Percentiles rank a stretch among this genome's conserved stretches.
Evolutionary conservation across 1,284 basidiomycete species (phyloP).

Genomic region (Fomes fomentarius): DNA sequence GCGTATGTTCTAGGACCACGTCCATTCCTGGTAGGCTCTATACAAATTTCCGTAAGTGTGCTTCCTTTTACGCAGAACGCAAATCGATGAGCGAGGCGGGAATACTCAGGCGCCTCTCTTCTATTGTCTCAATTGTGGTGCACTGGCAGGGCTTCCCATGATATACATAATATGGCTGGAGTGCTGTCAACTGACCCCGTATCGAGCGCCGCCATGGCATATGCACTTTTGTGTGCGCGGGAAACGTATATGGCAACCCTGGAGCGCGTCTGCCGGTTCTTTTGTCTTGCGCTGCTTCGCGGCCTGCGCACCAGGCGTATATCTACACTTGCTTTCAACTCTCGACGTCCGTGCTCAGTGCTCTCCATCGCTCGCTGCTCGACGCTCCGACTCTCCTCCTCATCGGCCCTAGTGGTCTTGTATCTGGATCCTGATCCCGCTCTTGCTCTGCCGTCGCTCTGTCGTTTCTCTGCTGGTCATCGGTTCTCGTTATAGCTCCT

Average conservation of each 20-base stretch:
- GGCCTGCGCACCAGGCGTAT: not conserved
- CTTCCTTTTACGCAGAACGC: slow-evolving; percentile 1
- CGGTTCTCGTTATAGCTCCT: not conserved
- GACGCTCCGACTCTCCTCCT: slow-evolving; percentile 7
- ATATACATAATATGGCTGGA: not conserved
- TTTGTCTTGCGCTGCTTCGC: slow-evolving; percentile 2
- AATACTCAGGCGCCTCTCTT: not conserved
- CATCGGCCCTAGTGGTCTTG: slow-evolving; percentile 21
- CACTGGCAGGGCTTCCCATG: not conserved
- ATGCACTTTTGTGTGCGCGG: not conserved
- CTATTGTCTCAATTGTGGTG: slow-evolving; percentile 4
- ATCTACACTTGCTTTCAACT: not conserved
- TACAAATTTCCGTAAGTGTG: not conserved
- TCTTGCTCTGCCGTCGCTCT: slow-evolving; percentile 3
- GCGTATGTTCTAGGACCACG: not conserved
- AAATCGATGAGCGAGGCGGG: not conserved
- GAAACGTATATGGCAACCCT: not conserved
- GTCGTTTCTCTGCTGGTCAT: not conserved
- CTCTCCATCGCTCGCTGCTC: slow-evolving; percentile 15
- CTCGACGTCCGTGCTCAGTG: not conserved
- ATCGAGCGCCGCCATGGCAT: not conserved
- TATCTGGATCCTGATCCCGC: not conserved
- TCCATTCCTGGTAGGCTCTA: not conserved
- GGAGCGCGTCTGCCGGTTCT: not conserved
- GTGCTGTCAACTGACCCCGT: not conserved